Evolutionary conservation across 495 filamentous ascomycete species (phyloP).

Genomic region (Barbatosphaeria neglecta): DNA sequence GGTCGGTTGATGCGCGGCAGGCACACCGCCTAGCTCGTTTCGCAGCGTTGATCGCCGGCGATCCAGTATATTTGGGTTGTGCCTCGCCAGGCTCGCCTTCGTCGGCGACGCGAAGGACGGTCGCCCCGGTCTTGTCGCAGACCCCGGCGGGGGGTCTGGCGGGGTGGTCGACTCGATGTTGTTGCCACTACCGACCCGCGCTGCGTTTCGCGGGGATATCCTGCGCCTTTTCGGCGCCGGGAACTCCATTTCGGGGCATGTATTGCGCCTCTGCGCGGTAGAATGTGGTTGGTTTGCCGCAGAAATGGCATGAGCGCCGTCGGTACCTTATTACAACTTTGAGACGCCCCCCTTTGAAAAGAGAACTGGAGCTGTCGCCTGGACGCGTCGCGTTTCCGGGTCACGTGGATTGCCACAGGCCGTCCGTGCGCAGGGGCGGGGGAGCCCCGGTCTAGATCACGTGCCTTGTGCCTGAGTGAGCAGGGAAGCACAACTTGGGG

Average conservation of each 20-base stretch:
- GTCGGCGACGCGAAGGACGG: conserved; percentile 58
- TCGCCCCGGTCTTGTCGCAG: conserved; percentile 12
- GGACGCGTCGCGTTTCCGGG: neutral
- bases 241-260: conserved; percentile 31
- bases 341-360: too few relatives aligned
- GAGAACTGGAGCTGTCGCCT: too few relatives aligned
- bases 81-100: conserved; percentile 49
- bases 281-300: neutral
- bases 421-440: neutral
- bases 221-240: conserved; percentile 54
- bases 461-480: neutral
- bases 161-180: conserved; percentile 10
- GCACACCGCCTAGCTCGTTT: conserved; percentile 17
- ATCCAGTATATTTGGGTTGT: conserved; percentile 47
- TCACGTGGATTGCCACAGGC: neutral
- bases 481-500: too few relatives aligned
- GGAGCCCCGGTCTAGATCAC: neutral
- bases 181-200: conserved; percentile 13
- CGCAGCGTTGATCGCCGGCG: conserved; percentile 25
- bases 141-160: conserved; percentile 1
- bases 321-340: neutral
- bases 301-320: too few relatives aligned
- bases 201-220: conserved; percentile 37
- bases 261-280: neutral
- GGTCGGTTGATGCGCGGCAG: conserved; percentile 10